Base-by-base conservation (phyloP, 345 rosid genomes). In the Gossypium turneri region DNA sequence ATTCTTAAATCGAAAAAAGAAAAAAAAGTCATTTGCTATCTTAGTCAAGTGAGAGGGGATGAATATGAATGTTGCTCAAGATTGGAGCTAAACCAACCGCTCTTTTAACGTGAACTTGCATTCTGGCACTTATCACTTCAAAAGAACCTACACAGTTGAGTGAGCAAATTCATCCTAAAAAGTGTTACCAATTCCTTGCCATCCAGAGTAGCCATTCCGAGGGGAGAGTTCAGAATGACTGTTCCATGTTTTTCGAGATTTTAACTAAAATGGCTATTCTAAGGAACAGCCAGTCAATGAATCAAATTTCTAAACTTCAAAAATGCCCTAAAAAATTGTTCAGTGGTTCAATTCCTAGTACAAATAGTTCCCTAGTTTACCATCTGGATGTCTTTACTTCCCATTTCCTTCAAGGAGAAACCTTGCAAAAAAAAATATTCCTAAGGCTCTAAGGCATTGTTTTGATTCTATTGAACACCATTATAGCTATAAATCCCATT, bases 401-500 rank as follows among this genome's bases (percentile, higher is more conserved):
- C 59, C 45, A 51, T 69, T 69, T 70, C 27, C 17, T 70, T 53
- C 11, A 50, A 9, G 47, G 7, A 50, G 20, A 68, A 24, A 51
- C 44, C 47, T 68, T 51, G 0, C 2, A 24, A 45, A 2, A 51
- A 22, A 17, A 7, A 1, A 58, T 0, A 44, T 1, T 22, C 63
- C 45, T 50, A 22, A 34, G 41, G 41, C 1, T 25, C 43, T 15
- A 70, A 70, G 48, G 10, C 60, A 51, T 69, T 27, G 47, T 29
- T 51, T 69, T 51, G 47, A 70, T 69, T 51, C 45, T 70, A 27
- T 70, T 17, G 45, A 69, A 25, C 27, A 51, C 9, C 10, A 69
- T 69, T 69, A 29, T 15, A 51, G 44, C 25, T 51, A 51, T 17
- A 51, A 56, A 56, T 68, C 19, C 15, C 22, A 15, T 12, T 29